phyloP scores from a whole-genome alignment of 345 rosid species.

The Arabis alpina region DNA sequence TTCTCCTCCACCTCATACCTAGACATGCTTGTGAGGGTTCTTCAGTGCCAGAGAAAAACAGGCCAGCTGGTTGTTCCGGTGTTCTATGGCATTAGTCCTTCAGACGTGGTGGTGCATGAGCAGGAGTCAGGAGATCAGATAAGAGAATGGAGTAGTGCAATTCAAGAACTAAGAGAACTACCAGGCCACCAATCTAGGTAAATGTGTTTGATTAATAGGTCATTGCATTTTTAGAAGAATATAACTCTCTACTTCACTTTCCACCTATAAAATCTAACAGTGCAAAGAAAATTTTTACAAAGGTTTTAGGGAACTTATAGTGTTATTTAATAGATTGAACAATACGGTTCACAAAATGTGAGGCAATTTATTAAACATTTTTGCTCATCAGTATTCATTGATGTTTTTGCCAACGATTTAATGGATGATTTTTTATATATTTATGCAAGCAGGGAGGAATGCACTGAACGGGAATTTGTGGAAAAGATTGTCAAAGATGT shows the following conservation, averaged over 20 bases:
- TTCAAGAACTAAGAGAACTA: constrained; percentile 5
- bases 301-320: background rate
- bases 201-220: background rate
- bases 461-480: no score
- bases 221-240: background rate
- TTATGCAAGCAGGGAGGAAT: no score
- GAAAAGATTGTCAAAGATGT: no score
- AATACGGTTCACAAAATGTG: background rate
- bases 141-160: background rate
- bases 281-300: no score
- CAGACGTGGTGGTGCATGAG: background rate
- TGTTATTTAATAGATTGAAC: constrained; percentile 7
- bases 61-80: constrained; percentile 30
- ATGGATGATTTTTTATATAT: no score
- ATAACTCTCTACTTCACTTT: background rate
- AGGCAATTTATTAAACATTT: background rate
- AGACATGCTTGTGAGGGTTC: constrained; percentile 4
- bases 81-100: constrained; percentile 26
- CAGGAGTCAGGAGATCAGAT: constrained; percentile 7
- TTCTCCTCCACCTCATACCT: constrained; percentile 7
- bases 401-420: background rate
- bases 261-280: background rate
- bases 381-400: background rate
- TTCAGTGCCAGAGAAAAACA: background rate
- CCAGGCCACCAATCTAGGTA: constrained; percentile 19